Conservation (phyloP, 148 eudicot genomes). For the Silene latifolia region DNA sequence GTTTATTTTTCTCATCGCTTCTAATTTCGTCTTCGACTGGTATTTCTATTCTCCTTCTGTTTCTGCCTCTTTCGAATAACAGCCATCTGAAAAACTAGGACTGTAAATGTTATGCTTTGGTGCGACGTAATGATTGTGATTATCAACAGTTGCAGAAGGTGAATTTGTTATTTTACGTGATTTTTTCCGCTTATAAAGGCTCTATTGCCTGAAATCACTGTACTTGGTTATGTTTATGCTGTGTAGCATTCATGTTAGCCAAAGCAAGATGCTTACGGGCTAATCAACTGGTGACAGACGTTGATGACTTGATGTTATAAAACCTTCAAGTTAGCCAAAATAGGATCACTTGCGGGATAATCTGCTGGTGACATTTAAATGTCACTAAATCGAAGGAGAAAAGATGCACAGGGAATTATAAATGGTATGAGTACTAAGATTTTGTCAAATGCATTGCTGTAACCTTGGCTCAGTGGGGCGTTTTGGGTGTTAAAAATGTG, state of each 20-base stretch:
- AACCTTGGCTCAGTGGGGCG: constrained; percentile 7
- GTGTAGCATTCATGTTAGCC: too few species aligned
- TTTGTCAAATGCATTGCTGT: not conserved
- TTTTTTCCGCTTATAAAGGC: not conserved
- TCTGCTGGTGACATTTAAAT: constrained; percentile 11
- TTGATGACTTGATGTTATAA: not conserved
- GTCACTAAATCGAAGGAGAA: not conserved
- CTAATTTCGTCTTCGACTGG: too few species aligned
- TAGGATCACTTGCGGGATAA: not conserved
- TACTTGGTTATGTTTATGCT: too few species aligned
- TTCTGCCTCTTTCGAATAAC: too few species aligned
- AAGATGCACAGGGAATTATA: not conserved
- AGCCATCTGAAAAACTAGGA: constrained; percentile 50
- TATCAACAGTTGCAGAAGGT: constrained; percentile 19
- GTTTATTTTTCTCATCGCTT: too few species aligned
- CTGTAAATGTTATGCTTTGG: constrained; percentile 45
- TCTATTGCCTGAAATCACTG: not conserved
- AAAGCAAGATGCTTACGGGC: too few species aligned
- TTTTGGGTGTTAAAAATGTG: not conserved
- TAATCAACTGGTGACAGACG: too few species aligned
- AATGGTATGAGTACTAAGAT: not conserved
- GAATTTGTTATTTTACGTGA: not conserved
- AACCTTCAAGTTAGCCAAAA: not conserved
- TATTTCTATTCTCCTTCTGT: too few species aligned
- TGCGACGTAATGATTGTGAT: constrained; percentile 38